Percentiles rank a stretch among this genome's conserved stretches.
phyloP scores from a whole-genome alignment of 805 yeast genomes.

The Yarrowia sp. region DNA sequence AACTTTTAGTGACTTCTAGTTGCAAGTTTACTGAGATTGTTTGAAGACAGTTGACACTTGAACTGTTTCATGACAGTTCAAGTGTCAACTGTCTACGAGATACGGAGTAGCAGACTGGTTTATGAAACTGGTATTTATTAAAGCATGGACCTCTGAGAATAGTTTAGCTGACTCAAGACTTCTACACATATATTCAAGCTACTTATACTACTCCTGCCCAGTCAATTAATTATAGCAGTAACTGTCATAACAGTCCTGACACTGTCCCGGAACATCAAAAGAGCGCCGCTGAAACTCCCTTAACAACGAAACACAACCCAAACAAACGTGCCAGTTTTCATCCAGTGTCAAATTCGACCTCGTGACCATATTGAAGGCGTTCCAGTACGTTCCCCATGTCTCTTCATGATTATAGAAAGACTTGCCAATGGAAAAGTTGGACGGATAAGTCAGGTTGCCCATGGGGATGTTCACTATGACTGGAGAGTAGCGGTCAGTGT shows the following conservation, averaged over 20 bases:
- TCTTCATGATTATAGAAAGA: neutral
- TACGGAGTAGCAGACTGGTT: no score
- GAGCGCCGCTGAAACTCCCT: neutral
- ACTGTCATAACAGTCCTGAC: neutral
- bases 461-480: slow-evolving; percentile 8
- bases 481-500: neutral
- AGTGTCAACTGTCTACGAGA: no score
- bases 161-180: no score
- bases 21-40: no score
- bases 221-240: neutral
- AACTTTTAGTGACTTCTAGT: no score
- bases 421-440: slow-evolving; percentile 40
- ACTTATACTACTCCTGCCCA: no score
- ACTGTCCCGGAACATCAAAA: neutral
- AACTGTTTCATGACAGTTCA: no score
- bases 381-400: neutral
- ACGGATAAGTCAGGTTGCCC: slow-evolving; percentile 55
- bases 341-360: neutral
- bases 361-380: neutral
- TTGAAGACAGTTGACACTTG: no score
- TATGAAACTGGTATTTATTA: no score
- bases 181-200: no score
- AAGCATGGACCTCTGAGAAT: no score
- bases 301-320: neutral
- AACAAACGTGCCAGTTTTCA: neutral